A percentile compares a stretch with the other conserved stretches of the same genome.
These are phyloP conservation scores for Prunus armeniaca DNA, from an alignment of 306 rosid species.

Conservation along the genomic window DNA sequence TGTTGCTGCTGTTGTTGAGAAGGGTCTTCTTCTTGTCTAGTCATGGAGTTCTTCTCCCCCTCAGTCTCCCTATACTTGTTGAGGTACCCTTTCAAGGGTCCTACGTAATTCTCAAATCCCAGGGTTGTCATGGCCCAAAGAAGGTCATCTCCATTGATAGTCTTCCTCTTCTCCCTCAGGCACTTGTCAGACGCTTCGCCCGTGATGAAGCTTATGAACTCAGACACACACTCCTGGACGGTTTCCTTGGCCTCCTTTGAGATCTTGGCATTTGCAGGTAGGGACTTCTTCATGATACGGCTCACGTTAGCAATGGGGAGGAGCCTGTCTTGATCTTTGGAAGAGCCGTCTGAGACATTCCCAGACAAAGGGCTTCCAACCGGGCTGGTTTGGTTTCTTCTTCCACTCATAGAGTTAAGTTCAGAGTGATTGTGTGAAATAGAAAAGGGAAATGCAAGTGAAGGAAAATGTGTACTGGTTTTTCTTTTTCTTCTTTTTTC, in stretches of 20 bases:
- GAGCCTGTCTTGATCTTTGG: constrained; percentile 77
- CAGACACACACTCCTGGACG: constrained; percentile 84
- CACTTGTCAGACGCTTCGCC: constrained; percentile 95
- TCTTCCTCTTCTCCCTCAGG: constrained; percentile 78
- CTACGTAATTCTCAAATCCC: too few relatives aligned
- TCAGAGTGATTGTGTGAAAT: background rate
- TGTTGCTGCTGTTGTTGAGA: constrained; percentile 2
- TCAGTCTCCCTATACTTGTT: too few relatives aligned
- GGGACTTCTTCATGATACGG: constrained; percentile 81
- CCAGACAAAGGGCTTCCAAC: constrained; percentile 73
- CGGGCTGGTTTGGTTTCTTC: constrained; percentile 55
- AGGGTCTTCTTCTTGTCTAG: constrained; percentile 43
- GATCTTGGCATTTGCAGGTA: constrained; percentile 78
- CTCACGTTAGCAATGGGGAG: constrained; percentile 89
- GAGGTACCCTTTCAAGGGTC: too few relatives aligned
- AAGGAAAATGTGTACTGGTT: background rate
- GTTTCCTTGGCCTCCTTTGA: constrained; percentile 87
- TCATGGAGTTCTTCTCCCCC: too few relatives aligned
- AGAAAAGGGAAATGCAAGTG: background rate
- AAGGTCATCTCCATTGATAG: constrained; percentile 84
- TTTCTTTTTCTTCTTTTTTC: background rate
- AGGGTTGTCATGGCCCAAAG: constrained; percentile 97
- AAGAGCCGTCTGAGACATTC: constrained; percentile 51
- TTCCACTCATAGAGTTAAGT: constrained; percentile 43
- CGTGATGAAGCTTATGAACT: constrained; percentile 88